Conservation (phyloP, 2,329 filamentous ascomycete species). For the Curvularia lunata region DNA sequence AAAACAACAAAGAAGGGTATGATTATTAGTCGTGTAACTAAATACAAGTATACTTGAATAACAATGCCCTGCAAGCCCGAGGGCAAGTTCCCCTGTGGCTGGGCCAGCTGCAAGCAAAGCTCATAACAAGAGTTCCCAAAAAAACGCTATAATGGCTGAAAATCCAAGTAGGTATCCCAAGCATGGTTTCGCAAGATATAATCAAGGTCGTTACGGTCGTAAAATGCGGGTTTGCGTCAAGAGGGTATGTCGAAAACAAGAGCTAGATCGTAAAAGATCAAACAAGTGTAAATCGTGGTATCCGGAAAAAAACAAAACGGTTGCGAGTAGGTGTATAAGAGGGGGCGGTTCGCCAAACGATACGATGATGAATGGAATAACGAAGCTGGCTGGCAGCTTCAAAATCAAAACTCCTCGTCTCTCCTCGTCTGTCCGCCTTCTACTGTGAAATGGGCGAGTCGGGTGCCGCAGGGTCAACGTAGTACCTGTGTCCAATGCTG, state of each 20-base stretch:
- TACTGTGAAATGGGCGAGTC: not conserved
- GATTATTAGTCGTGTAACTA: not conserved
- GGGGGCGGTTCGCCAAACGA: not conserved
- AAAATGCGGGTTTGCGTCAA: not conserved
- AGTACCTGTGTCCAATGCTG: constrained; percentile 59
- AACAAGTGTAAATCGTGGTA: not conserved
- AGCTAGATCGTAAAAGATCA: not conserved
- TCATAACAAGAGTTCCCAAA: not conserved
- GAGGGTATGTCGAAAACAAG: not conserved
- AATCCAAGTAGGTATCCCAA: constrained; percentile 1
- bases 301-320: not conserved
- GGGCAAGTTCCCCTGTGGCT: not conserved
- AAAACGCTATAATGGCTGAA: not conserved
- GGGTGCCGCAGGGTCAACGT: constrained; percentile 32
- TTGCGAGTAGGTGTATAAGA: not conserved
- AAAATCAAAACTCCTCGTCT: not conserved
- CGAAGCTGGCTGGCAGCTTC: not conserved
- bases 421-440: not conserved
- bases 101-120: not conserved
- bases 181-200: not conserved
- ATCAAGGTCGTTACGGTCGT: not conserved
- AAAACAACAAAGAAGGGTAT: not conserved
- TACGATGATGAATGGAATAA: not conserved
- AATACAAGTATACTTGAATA: not conserved
- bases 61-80: not conserved